Base-by-base conservation (phyloP, 192 early-diverging fungal species). In the Rhizophagus sp. region DNA sequence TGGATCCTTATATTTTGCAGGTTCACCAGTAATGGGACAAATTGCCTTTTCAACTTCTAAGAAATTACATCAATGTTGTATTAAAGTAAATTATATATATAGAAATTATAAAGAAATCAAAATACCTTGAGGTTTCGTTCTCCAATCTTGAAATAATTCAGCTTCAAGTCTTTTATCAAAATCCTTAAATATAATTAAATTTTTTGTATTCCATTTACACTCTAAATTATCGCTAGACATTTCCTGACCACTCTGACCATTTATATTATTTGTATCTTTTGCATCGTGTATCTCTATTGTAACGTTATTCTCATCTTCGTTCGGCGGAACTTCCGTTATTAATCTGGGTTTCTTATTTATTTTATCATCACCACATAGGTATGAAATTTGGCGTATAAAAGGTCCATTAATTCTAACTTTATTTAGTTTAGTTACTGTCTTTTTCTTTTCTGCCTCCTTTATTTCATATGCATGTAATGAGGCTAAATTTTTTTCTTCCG, bases 21-120 rank as follows among this genome's bases (percentile, higher is more conserved):
- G 80, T 34, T 88, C 79, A 10, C 92, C 92, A 9, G 92, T 93
- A 61, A 93, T 85, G 12, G 85, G 88, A 73, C 92, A 93, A 5
- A 84, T 39, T 2, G 83, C 81, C 24, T 83, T 81, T 36, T 85
- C 81, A 24, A 80, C 76, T 70, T 83, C 84, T 85, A 62, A n/a
- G 10, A 67, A 76, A 12, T 7, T 66, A 44, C 3, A 73, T 11
- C 2, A 39, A n/a, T 50, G 49, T 25, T 22, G 39, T 78, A 17
- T 24, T n/a, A 49, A 8, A 77, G 17, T 49, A 62, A 41, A 49
- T n/a, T 68, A 61, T 33, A 11, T 30, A 41, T 27, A 17, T 62
- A 4, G 22, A 57, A 75, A 19, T 25, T 34, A 25, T 49, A 4
- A n/a, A 76, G 24, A 36, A 76, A 73, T 17, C 13, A 52, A 13